These are phyloP conservation scores for Draba incana DNA, from an alignment of 345 rosid species.

Conservation along the genomic window DNA sequence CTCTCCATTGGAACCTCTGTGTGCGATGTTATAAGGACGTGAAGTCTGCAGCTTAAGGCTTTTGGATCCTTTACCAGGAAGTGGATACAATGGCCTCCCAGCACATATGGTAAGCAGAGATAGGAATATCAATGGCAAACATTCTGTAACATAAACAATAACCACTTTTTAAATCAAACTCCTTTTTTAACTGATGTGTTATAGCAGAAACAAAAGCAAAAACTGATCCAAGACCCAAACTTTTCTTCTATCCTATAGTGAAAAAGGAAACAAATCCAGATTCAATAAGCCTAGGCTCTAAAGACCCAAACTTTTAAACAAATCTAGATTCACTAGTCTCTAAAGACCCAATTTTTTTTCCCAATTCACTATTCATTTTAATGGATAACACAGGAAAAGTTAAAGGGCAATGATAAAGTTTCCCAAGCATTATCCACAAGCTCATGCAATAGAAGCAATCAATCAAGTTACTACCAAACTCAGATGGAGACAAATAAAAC, in stretches of 20 bases:
- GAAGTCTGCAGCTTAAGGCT: conserved; percentile 62
- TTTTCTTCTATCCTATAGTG: neutral
- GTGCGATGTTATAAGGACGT: conserved; percentile 89
- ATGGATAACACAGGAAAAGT: conserved; percentile 18
- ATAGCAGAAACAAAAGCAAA: conserved; percentile 9
- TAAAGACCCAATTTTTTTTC: neutral
- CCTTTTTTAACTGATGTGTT: neutral
- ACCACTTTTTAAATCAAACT: neutral
- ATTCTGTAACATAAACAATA: conserved; percentile 45
- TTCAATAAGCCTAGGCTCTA: neutral
- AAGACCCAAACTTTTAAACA: conserved; percentile 3
- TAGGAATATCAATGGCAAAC: conserved; percentile 49
- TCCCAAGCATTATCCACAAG: neutral
- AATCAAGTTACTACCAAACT: neutral
- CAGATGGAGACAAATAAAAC: neutral
- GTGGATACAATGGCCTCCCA: conserved; percentile 79
- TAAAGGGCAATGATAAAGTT: neutral
- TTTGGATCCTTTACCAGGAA: conserved; percentile 48
- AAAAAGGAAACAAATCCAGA: neutral
- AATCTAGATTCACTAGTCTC: conserved; percentile 5
- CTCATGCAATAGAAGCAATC: conserved; percentile 21
- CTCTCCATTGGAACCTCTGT: conserved; percentile 97
- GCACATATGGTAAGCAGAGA: conserved; percentile 51
- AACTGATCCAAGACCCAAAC: conserved; percentile 8
- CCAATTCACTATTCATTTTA: neutral